phyloP scores from a whole-genome alignment of 768 basidiomycete genomes.

The Pisolithus orientalis region DNA sequence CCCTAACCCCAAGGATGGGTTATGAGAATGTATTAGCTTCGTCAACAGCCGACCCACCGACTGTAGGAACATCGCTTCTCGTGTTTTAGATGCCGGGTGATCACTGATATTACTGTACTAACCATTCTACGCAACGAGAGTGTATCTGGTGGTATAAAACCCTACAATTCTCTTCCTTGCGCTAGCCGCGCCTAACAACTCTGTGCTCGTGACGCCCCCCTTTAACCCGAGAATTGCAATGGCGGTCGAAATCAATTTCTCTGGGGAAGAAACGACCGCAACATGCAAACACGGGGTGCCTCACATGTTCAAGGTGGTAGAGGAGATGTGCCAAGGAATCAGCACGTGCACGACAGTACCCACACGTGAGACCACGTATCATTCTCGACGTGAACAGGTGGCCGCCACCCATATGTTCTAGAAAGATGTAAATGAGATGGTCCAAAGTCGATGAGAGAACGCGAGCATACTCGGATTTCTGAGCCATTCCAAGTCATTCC shows the following conservation, averaged over 20 bases:
- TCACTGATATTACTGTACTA: too few species aligned
- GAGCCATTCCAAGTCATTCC: conserved; percentile 12
- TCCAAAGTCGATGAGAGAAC: neutral
- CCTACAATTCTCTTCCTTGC: too few species aligned
- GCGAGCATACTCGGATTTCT: conserved; percentile 9
- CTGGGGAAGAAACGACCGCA: conserved; percentile 23
- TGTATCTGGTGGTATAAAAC: too few species aligned
- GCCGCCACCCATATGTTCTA: conserved; percentile 10
- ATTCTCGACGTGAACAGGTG: conserved; percentile 19
- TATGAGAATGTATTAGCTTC: neutral
- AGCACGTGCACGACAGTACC: conserved; percentile 19
- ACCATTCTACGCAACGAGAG: too few species aligned
- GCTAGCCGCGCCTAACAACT: neutral
- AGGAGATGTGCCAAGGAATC: conserved; percentile 19
- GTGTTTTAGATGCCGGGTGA: too few species aligned
- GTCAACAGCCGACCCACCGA: too few species aligned
- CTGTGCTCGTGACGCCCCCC: conserved; percentile 1
- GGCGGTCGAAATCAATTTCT: conserved; percentile 15
- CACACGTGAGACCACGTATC: conserved; percentile 17
- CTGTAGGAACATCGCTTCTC: too few species aligned
- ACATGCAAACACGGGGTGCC: conserved; percentile 18
- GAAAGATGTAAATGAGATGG: neutral
- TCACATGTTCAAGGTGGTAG: conserved; percentile 17
- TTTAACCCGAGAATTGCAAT: conserved; percentile 4
- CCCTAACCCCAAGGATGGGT: conserved; percentile 1